A percentile compares a stretch with the other conserved stretches of the same genome.
Evolutionary conservation across 805 yeast species (phyloP).

Genomic region (Peterozyma toletana): DNA sequence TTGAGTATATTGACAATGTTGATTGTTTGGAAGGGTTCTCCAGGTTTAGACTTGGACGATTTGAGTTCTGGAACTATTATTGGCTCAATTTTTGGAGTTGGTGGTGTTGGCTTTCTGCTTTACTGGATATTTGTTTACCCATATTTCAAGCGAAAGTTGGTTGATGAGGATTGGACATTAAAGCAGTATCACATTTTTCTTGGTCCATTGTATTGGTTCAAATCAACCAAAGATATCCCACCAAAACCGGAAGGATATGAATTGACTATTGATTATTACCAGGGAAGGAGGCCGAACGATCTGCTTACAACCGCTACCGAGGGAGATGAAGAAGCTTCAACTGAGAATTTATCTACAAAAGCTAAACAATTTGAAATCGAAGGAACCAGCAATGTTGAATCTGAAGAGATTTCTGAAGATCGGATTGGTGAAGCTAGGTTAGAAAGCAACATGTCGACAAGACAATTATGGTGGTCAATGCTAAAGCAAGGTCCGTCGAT

Average conservation of each 20-base stretch:
- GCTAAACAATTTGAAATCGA: slow-evolving; percentile 10
- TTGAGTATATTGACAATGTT: slow-evolving; percentile 65
- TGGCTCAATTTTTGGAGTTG: slow-evolving; percentile 61
- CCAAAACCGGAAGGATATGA: slow-evolving; percentile 56
- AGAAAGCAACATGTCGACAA: slow-evolving; percentile 25
- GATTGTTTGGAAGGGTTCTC: slow-evolving; percentile 78
- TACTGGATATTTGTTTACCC: slow-evolving; percentile 54
- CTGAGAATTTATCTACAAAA: slow-evolving; percentile 4
- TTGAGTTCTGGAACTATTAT: slow-evolving; percentile 44
- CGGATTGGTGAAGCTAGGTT: slow-evolving; percentile 13
- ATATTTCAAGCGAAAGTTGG: slow-evolving; percentile 50
- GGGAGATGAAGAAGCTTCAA: slow-evolving; percentile 11
- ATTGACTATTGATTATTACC: slow-evolving; percentile 57
- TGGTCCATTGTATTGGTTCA: slow-evolving; percentile 54
- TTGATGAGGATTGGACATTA: slow-evolving; percentile 61
- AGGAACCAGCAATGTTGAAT: slow-evolving; percentile 14
- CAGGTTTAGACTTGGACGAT: slow-evolving; percentile 49
- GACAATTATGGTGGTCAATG: slow-evolving; percentile 29
- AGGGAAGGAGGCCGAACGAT: slow-evolving; percentile 41
- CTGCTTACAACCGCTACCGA: slow-evolving; percentile 9
- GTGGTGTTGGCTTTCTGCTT: slow-evolving; percentile 43
- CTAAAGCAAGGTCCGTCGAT: slow-evolving; percentile 36
- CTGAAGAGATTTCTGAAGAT: slow-evolving; percentile 12
- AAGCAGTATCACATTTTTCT: slow-evolving; percentile 44
- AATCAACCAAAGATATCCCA: slow-evolving; percentile 49